Conservation (phyloP, 257 asterid genomes). For the Solanum tacnaense region DNA sequence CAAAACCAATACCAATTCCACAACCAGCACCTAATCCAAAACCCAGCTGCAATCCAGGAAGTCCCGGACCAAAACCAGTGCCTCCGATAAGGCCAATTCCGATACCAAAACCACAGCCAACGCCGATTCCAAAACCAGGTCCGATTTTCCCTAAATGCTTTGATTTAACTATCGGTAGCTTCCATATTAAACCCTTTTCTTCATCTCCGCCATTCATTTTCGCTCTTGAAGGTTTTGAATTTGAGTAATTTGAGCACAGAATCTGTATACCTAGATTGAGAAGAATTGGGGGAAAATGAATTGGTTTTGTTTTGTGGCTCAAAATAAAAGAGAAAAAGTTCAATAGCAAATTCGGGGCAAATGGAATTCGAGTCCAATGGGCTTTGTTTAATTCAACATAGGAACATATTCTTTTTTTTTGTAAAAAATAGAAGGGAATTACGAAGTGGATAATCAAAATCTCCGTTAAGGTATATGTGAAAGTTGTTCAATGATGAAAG, state of each 20-base stretch:
- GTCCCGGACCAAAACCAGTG: slow-evolving; percentile 68
- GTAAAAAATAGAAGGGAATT: too few species aligned
- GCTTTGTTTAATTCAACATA: background rate
- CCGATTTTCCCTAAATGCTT: slow-evolving; percentile 61
- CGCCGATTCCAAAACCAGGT: slow-evolving; percentile 80
- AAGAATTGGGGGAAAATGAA: background rate
- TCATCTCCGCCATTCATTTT: slow-evolving; percentile 11
- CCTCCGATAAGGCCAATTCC: slow-evolving; percentile 78
- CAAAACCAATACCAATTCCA: slow-evolving; percentile 83
- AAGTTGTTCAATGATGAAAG: background rate
- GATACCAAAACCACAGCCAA: slow-evolving; percentile 82
- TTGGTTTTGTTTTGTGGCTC: background rate
- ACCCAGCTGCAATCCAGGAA: slow-evolving; percentile 76
- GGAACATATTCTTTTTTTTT: background rate
- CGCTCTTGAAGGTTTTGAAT: background rate
- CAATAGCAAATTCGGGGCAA: background rate
- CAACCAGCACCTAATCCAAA: slow-evolving; percentile 85
- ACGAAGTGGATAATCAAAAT: background rate
- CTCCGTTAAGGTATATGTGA: too few species aligned
- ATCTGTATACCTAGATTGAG: background rate
- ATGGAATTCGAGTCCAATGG: background rate
- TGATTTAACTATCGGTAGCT: slow-evolving; percentile 58
- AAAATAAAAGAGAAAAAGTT: background rate
- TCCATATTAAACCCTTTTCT: slow-evolving; percentile 68
- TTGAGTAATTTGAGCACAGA: background rate